Evolutionary conservation across 163 green algal genomes (phyloP), one percentile per base, ranked within the genome.

Genomic region (Scenedesmus sp.): DNA sequence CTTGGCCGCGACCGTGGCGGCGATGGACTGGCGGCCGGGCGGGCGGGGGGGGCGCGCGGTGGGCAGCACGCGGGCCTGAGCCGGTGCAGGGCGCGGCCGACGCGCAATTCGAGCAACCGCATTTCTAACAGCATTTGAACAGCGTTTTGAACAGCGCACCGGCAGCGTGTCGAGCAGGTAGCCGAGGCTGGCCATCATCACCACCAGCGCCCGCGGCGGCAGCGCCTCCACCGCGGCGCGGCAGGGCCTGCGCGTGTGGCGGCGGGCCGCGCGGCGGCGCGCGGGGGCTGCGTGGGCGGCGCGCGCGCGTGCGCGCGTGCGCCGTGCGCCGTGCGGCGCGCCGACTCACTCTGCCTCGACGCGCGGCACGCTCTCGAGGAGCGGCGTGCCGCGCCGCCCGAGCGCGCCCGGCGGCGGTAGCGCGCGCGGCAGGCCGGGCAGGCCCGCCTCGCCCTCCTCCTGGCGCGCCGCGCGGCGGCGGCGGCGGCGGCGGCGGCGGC

Each of bases 151-250:
- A n/a, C n/a, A n/a, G n/a, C 22, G 4, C 31, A 75, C 66, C 66
- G 50, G 57, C 58, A 80, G 72, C 0, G 72, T 80, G n/a, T 71
- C 72, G 18, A 66, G 45, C 48, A 81, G 39, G 74, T 81, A 81
- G 10, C 36, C 62, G 3, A 81, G 74, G n/a, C 53, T 70, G 24
- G 62, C 62, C 48, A 81, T 67, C 74, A 81, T 81, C 13, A 81
- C 74, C 18, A 67, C 74, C 24, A 74, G 18, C 33, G 31, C 36
- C 20, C 67, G 9, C 5, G 58, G 31, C 2, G 10, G 57, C n/a
- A 75, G 60, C 7, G 29, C 65, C 20, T 29, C 15, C 13, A 74
- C 29, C 18, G 28, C 45, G 10, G n/a, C 39, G n/a, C 15, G 28
- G n/a, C 39, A 58, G 7, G 63, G 42, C 63, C 58, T 66, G 58